phyloP scores from a whole-genome alignment of 768 basidiomycete genomes.

The Cystoderma amianthinum region DNA sequence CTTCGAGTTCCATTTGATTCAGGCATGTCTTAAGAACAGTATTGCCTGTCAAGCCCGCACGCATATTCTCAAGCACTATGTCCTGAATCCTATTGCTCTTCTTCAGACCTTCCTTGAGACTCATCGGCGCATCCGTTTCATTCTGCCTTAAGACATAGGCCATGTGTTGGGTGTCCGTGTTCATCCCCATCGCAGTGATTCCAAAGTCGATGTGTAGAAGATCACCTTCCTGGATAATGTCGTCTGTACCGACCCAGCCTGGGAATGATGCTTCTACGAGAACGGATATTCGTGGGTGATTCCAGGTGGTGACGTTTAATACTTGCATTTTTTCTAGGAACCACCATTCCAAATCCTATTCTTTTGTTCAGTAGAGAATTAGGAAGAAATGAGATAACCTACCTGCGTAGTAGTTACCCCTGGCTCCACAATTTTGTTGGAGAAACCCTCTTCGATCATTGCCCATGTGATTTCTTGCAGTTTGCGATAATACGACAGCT shows the following conservation, averaged over 20 bases:
- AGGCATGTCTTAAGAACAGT: constrained; percentile 32
- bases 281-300: constrained; percentile 43
- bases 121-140: constrained; percentile 34
- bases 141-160: constrained; percentile 40
- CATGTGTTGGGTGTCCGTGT: constrained; percentile 52
- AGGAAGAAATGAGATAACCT: constrained; percentile 3
- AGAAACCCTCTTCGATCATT: constrained; percentile 47
- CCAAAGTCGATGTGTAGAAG: constrained; percentile 51
- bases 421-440: constrained; percentile 29
- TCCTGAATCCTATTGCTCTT: constrained; percentile 48
- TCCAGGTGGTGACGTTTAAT: constrained; percentile 42
- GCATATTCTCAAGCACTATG: constrained; percentile 36
- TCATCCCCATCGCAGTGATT: constrained; percentile 45
- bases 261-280: constrained; percentile 32
- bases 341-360: constrained; percentile 47
- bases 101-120: constrained; percentile 34
- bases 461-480: constrained; percentile 48
- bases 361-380: background rate
- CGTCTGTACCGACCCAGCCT: constrained; percentile 31
- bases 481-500: constrained; percentile 34
- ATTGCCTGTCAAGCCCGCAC: constrained; percentile 38
- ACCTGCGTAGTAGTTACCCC: constrained; percentile 40
- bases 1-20: constrained; percentile 36
- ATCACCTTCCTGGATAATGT: constrained; percentile 38
- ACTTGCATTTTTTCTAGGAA: constrained; percentile 44